Percentiles rank a stretch among this genome's conserved stretches.
Conservation (phyloP, 2,329 filamentous ascomycete species). For the Leptographium radiaticola region DNA sequence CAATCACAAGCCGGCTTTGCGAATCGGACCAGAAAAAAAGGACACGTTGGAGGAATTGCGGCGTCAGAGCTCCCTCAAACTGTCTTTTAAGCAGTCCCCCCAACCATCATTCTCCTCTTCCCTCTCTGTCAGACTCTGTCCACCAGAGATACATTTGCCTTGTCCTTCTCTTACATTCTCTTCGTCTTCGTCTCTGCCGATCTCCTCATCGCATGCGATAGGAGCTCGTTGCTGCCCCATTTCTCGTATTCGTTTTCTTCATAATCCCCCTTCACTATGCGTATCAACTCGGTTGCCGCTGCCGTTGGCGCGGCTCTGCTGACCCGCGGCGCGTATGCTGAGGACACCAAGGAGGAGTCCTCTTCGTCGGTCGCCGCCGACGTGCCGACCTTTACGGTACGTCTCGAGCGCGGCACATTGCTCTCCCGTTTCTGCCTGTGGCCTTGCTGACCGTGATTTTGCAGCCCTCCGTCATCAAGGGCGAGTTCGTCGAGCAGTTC, state of each 20-base stretch:
- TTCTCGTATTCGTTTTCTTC: background rate
- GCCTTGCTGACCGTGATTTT: background rate
- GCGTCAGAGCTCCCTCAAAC: conserved; percentile 4
- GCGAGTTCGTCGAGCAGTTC: conserved; percentile 96
- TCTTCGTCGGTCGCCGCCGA: conserved; percentile 37
- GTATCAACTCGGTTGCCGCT: conserved; percentile 67
- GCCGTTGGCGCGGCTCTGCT: conserved; percentile 62
- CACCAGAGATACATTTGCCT: background rate
- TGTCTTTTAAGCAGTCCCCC: conserved; percentile 5
- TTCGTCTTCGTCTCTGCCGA: background rate
- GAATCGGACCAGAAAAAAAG: conserved; percentile 11
- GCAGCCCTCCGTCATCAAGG: conserved; percentile 79
- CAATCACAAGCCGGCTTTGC: conserved; percentile 2
- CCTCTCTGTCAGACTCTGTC: background rate
- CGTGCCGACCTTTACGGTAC: conserved; percentile 78
- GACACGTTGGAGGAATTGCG: conserved; percentile 12
- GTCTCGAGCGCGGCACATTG: conserved; percentile 21
- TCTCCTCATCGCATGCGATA: background rate
- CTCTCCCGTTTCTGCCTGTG: background rate
- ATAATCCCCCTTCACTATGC: conserved; percentile 46
- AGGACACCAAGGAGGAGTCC: conserved; percentile 42
- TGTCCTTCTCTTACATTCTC: background rate
- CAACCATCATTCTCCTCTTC: background rate
- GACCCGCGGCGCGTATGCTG: conserved; percentile 56
- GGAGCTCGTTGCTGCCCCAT: background rate